These are phyloP conservation scores for Epichloe festucae DNA, from an alignment of 2,329 filamentous ascomycete genomes.

Conservation along the genomic window DNA sequence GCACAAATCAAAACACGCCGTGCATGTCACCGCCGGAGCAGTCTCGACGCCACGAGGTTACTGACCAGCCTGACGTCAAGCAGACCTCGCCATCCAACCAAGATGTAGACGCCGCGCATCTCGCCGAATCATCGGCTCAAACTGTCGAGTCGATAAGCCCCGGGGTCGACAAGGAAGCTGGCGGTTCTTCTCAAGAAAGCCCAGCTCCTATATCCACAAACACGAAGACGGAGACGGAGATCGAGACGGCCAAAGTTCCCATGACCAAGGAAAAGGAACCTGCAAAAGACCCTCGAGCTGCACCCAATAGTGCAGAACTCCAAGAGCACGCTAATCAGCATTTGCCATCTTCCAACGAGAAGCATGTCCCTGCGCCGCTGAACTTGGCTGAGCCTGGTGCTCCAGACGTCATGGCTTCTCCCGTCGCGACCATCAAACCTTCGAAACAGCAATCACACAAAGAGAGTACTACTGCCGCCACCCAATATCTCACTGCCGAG, in stretches of 20 bases:
- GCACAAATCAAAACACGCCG: conserved; percentile 3
- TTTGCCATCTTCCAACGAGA: conserved; percentile 10
- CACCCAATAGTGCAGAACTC: not conserved
- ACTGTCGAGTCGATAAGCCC: not conserved
- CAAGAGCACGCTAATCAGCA: not conserved
- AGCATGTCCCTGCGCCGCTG: conserved; percentile 11
- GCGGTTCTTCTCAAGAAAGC: not conserved
- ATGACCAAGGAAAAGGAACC: not conserved
- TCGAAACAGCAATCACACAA: conserved; percentile 22
- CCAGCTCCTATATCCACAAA: not conserved
- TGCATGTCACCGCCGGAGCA: conserved; percentile 26
- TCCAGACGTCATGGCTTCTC: conserved; percentile 29
- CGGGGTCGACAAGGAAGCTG: not conserved
- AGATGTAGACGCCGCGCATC: conserved; percentile 1
- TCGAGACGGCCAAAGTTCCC: not conserved
- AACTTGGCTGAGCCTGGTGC: conserved; percentile 6
- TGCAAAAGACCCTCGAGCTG: not conserved
- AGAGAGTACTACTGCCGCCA: conserved; percentile 18
- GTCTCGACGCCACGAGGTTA: conserved; percentile 14
- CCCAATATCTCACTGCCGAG: conserved; percentile 34
- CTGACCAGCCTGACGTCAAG: conserved; percentile 4
- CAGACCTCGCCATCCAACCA: not conserved
- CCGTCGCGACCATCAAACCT: conserved; percentile 37
- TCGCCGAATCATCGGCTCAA: not conserved
- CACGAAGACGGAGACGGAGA: not conserved